Evolutionary conservation across 2,329 filamentous ascomycete genomes (phyloP).

Genomic region (Hortaea sp.): DNA sequence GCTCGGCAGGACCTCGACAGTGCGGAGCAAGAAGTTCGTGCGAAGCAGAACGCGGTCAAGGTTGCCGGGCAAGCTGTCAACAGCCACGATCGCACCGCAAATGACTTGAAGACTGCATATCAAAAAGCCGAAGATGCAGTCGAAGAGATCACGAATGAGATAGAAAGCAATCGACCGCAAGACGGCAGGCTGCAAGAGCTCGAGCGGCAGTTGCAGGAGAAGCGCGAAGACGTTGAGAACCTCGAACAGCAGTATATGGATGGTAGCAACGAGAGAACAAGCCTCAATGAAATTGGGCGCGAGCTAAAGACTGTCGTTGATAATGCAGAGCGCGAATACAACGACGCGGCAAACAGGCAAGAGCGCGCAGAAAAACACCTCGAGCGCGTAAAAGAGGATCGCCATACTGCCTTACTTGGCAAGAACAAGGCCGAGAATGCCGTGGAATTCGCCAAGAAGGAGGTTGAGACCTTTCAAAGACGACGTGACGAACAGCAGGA

Average conservation of each 20-base stretch:
- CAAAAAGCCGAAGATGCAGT: conserved; percentile 54
- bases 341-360: conserved; percentile 13
- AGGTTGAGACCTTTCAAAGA: conserved; percentile 19
- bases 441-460: conserved; percentile 25
- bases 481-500: conserved; percentile 18
- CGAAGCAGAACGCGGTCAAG: conserved; percentile 40
- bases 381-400: conserved; percentile 21
- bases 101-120: conserved; percentile 43
- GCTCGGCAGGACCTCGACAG: conserved; percentile 40
- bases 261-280: conserved; percentile 34
- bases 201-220: conserved; percentile 45
- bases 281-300: conserved; percentile 28
- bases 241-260: conserved; percentile 40
- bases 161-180: conserved; percentile 48
- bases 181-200: conserved; percentile 46
- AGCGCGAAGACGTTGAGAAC: conserved; percentile 36
- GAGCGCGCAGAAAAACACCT: conserved; percentile 24
- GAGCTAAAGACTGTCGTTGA: conserved; percentile 25
- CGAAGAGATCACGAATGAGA: conserved; percentile 56
- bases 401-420: conserved; percentile 26
- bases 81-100: conserved; percentile 38
- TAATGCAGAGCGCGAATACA: conserved; percentile 17
- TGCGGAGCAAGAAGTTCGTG: conserved; percentile 40
- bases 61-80: conserved; percentile 40
- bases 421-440: conserved; percentile 33